A percentile compares a stretch with the other conserved stretches of the same genome.
These are phyloP conservation scores for Gracilariopsis chorda DNA, from an alignment of 23 red algal species.

Conservation along the genomic window DNA sequence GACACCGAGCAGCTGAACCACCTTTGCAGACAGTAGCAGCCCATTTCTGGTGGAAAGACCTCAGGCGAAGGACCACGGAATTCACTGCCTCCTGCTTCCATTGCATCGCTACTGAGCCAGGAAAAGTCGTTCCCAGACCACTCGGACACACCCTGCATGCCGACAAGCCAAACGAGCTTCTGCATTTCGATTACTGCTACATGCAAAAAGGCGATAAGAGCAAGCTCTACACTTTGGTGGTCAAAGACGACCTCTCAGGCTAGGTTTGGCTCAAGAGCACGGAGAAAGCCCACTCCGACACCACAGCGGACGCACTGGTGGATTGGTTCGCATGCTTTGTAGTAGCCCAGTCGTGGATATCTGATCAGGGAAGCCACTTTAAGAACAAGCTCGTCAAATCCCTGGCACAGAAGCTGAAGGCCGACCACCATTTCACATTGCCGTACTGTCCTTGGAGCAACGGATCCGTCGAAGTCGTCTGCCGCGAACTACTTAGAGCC, in stretches of 20 bases:
- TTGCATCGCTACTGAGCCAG: neutral
- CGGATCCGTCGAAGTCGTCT: slow-evolving; percentile 12
- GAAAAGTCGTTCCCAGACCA: no score
- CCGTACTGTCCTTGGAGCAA: slow-evolving; percentile 3
- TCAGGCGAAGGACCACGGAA: neutral
- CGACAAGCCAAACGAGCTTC: neutral
- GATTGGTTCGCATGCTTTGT: neutral
- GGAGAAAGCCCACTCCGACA: neutral
- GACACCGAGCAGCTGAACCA: neutral
- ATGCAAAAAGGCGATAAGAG: neutral
- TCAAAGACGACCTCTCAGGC: neutral
- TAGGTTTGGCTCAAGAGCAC: no score
- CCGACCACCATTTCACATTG: no score
- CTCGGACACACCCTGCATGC: no score
- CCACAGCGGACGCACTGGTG: neutral
- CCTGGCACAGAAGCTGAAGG: no score
- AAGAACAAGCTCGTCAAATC: no score
- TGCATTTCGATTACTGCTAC: slow-evolving; percentile 1
- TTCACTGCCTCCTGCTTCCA: neutral
- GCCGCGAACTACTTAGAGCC: neutral
- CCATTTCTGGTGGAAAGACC: neutral
- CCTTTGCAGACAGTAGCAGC: neutral
- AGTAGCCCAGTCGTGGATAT: neutral
- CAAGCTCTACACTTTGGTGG: neutral
- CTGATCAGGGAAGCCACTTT: neutral